Evolutionary conservation across 2,329 filamentous ascomycete species (phyloP), one percentile per base, ranked within the genome.

Genomic region (Aurifilum marmelostoma): DNA sequence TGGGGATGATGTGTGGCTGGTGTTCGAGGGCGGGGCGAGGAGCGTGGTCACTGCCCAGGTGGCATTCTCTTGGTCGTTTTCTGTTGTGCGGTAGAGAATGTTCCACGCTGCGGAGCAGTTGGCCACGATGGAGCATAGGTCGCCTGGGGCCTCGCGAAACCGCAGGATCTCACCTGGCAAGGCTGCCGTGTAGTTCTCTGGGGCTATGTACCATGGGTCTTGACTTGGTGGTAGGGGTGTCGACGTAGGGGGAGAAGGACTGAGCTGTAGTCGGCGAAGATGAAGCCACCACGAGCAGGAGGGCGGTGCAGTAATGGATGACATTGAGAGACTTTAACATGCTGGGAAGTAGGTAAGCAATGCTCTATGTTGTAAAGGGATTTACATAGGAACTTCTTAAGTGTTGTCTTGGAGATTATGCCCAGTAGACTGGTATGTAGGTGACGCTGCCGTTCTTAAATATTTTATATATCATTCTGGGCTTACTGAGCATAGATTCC

Each of bases 31-130:
- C 52, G 52, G 52, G 4, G 52, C 52, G 24, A 56, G 52, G 52
- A 56, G 52, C 16, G 52, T 56, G 24, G 52, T 56, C 52, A 56
- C 52, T 8, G 52, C 52, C 52, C 52, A 56, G 52, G 52, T 29
- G 52, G 52, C 24, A 27, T 16, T 32, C 2, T 8, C 4, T 8
- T 56, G 24, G 52, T 56, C 16, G 52, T 29, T 56, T 12, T 56
- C 52, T 29, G 52, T 56, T 18, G 52, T 56, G 24, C 52, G 52
- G 24, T 56, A 56, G 24, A 56, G 52, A 27, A 56, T 29, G 52
- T 56, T 29, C 52, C 52, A 56, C 16, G 52, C 52, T 24, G 52
- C 52, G 4, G 52, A 56, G 52, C 52, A 56, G 24, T 56, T 56
- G 27, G 24, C 27, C 11, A 56, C 24, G 52, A 56, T 56, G 4